Evolutionary conservation across 345 rosid genomes (phyloP).

Genomic region (Fremontodendron californicum): DNA sequence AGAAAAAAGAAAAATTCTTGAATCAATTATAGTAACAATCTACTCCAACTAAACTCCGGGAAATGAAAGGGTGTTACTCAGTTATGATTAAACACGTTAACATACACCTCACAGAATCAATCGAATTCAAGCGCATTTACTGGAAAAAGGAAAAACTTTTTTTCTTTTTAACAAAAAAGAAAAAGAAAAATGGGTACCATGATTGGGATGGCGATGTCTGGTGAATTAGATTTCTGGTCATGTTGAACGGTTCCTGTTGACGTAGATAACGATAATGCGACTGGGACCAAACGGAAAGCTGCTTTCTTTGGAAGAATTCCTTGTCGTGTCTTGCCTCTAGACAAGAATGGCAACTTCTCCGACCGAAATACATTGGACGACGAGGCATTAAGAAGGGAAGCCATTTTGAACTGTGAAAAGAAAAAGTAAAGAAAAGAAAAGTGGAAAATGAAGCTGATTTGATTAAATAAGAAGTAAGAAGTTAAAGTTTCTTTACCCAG

Average conservation of each 20-base stretch:
- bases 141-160: not conserved
- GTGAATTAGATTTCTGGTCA: slow-evolving; percentile 22
- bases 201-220: slow-evolving; percentile 34
- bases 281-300: slow-evolving; percentile 3
- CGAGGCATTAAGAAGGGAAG: slow-evolving; percentile 19
- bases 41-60: not conserved
- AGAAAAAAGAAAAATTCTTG: not conserved
- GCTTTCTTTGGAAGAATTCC: slow-evolving; percentile 8
- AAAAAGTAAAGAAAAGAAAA: not conserved
- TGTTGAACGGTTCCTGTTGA: slow-evolving; percentile 25
- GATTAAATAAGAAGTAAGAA: not conserved
- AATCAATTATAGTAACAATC: not conserved
- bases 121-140: not conserved
- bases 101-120: not conserved
- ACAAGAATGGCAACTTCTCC: slow-evolving; percentile 6
- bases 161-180: not conserved
- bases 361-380: slow-evolving; percentile 5
- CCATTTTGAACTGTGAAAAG: slow-evolving; percentile 17
- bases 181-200: slow-evolving; percentile 30
- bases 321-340: slow-evolving; percentile 2
- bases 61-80: not conserved
- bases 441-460: not conserved
- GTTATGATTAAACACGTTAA: not conserved
- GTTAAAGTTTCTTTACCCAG: not conserved
- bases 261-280: slow-evolving; percentile 28